Conservation (phyloP, 2,329 filamentous ascomycete species). For the Colletotrichum godetiae region DNA sequence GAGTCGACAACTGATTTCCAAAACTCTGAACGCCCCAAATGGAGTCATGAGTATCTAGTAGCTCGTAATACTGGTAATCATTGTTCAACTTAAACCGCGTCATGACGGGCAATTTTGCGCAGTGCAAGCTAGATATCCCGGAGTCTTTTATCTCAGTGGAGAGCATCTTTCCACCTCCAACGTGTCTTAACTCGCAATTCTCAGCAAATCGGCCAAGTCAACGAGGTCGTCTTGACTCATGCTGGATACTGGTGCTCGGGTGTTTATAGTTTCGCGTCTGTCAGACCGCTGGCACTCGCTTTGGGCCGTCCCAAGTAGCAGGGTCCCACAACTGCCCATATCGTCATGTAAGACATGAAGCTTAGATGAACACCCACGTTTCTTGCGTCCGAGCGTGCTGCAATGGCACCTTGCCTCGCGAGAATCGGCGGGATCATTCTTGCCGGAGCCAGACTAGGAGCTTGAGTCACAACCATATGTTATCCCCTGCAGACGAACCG, state of each 20-base stretch:
- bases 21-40: neutral
- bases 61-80: too few species aligned
- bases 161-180: neutral
- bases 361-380: neutral
- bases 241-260: too few species aligned
- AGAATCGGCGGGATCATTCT: neutral
- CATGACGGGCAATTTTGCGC: too few species aligned
- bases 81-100: too few species aligned
- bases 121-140: too few species aligned
- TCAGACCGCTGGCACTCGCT: neutral
- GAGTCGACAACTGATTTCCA: neutral
- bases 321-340: neutral
- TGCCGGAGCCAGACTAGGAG: neutral
- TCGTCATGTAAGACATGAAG: neutral
- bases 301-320: neutral
- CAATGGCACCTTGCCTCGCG: conserved; percentile 16
- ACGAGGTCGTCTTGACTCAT: neutral
- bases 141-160: too few species aligned
- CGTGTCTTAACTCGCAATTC: neutral
- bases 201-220: neutral
- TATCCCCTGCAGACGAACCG: neutral
- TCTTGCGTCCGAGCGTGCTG: conserved; percentile 2
- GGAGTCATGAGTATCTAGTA: too few species aligned
- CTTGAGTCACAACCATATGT: neutral
- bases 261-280: neutral